phyloP scores from a whole-genome alignment of 1,284 basidiomycete species.

The Rhodotorula sp. region DNA sequence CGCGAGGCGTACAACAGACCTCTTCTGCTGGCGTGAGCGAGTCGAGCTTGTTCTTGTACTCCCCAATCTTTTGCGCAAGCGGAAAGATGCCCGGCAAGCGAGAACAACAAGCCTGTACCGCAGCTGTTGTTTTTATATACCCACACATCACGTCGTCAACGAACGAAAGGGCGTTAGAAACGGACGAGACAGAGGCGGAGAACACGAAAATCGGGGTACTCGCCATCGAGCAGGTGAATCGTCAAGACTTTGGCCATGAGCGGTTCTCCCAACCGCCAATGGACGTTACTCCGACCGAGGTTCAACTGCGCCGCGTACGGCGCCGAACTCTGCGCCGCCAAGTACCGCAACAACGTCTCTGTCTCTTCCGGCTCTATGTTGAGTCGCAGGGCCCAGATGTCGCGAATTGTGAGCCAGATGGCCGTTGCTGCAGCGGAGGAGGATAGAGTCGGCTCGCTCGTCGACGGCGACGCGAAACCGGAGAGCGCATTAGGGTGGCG shows the following conservation, averaged over 20 bases:
- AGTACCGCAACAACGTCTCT: constrained; percentile 1
- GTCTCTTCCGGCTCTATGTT: constrained; percentile 6
- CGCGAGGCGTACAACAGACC: constrained; percentile 2
- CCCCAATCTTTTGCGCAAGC: constrained; percentile 12
- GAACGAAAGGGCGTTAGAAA: too few relatives aligned
- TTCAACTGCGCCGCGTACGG: background rate
- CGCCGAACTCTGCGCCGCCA: constrained; percentile 3
- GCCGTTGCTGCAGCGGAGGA: background rate
- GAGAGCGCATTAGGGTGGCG: too few relatives aligned
- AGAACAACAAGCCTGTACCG: constrained; percentile 25
- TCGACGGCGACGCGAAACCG: background rate
- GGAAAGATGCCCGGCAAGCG: constrained; percentile 27
- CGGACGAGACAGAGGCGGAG: too few relatives aligned
- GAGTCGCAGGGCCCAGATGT: constrained; percentile 9
- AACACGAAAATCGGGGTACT: background rate
- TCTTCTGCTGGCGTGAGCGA: constrained; percentile 12
- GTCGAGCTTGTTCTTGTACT: constrained; percentile 16
- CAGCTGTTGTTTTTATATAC: constrained; percentile 3
- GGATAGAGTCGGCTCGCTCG: background rate
- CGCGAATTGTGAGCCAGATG: constrained; percentile 2
- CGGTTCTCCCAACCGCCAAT: constrained; percentile 3
- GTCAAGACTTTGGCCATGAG: constrained; percentile 10
- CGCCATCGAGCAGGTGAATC: constrained; percentile 29
- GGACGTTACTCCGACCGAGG: background rate
- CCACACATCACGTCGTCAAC: too few relatives aligned